Evolutionary conservation across 225 moss, liverwort and hornwort genomes (phyloP), one percentile per base, ranked within the genome.

Genomic region (Thuidium tamariscinum): DNA sequence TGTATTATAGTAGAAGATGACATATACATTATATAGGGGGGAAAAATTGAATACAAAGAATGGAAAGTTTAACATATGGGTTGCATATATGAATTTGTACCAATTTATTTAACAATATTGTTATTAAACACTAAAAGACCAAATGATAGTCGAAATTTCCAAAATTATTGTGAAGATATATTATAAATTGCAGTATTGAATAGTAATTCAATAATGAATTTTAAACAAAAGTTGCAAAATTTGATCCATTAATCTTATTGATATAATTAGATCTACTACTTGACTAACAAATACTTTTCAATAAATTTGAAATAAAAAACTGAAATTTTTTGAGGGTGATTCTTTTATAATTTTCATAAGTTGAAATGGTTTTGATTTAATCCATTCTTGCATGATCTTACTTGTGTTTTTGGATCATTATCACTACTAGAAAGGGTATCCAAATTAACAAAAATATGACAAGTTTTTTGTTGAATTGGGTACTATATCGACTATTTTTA

Each of bases 41-140:
- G 17, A 73, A 30, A 46, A 19, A 26, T 48, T 3, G 3, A 48
- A 16, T 11, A 73, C 1, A 1, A 48, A 48, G 48, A 32, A 32
- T 32, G 2, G 26, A 49, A 19, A 30, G 0, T 49, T 2, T 12
- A 20, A 32, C 0, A 73, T 20, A 13, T 0, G 0, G 0, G 4
- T 73, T 19, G 4, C 11, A 0, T 34, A 7, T 5, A 6, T 1
- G 12, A 49, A 20, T 19, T 48, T 49, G 4, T 49, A 12, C 1
- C 49, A 20, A 49, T 12, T 69, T 41, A 14, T 2, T 0, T 13
- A 7, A 10, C 1, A 46, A 30, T 29, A 46, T 32, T 4, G 4
- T 3, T 48, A 18, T 48, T 12, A 20, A 72, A 11, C 0, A 30
- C 7, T 49, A 8, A 11, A 46, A 11, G 2, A 48, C 7, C 7